Conservation (phyloP, 495 filamentous ascomycete species). For the Talaromyces stipitatus region DNA sequence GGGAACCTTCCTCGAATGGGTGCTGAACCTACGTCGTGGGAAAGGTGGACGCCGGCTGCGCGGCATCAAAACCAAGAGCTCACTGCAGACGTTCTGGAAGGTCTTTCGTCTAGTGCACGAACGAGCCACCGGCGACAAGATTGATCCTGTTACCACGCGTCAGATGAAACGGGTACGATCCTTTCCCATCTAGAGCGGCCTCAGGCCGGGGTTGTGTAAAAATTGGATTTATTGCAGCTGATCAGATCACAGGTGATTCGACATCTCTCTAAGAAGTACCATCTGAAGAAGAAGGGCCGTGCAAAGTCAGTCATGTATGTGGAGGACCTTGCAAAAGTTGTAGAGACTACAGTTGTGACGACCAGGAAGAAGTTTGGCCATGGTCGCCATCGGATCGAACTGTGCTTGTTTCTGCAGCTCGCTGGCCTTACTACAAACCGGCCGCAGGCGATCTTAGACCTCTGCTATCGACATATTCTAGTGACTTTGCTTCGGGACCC, state of each 20-base stretch:
- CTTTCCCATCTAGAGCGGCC: too few species aligned
- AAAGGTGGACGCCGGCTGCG: constrained; percentile 19
- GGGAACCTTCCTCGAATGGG: constrained; percentile 23
- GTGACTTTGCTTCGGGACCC: constrained; percentile 24
- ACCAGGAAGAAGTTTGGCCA: constrained; percentile 21
- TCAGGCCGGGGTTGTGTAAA: too few species aligned
- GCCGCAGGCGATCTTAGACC: constrained; percentile 17
- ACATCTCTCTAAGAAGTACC: too few species aligned
- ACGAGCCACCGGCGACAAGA: too few species aligned
- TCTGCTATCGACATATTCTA: constrained; percentile 21
- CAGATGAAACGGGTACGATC: too few species aligned
- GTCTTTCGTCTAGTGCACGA: constrained; percentile 21
- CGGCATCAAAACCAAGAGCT: constrained; percentile 17
- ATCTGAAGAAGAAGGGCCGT: constrained; percentile 12
- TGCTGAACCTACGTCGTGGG: constrained; percentile 18
- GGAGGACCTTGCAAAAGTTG: constrained; percentile 18
- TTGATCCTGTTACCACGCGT: too few species aligned
- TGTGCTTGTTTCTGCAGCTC: constrained; percentile 18
- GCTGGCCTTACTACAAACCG: constrained; percentile 20
- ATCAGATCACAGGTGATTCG: constrained; percentile 13
- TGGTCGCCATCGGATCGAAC: constrained; percentile 19
- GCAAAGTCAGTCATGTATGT: constrained; percentile 21
- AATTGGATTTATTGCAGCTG: too few species aligned
- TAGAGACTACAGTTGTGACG: constrained; percentile 17
- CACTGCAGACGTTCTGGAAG: constrained; percentile 19